Evolutionary conservation across 1,284 basidiomycete genomes (phyloP).

Genomic region (Hemileia vastatrix): DNA sequence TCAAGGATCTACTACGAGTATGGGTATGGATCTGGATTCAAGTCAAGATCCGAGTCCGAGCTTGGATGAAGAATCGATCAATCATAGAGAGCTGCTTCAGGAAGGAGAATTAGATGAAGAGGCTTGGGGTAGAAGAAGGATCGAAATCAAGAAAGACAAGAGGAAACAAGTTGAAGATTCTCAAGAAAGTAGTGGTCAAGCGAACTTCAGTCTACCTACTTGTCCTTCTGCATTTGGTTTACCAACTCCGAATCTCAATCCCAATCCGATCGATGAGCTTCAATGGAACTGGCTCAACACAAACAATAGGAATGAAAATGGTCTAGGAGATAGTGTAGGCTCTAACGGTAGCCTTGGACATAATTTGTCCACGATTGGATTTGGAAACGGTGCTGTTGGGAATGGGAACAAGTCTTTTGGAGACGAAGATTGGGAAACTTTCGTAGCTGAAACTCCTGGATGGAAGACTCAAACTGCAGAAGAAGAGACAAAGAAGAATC

Average conservation of each 20-base stretch:
- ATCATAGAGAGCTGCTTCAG: no score
- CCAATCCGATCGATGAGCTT: neutral
- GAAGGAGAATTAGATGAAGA: no score
- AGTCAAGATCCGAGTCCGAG: no score
- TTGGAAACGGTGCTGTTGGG: neutral
- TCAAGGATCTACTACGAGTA: no score
- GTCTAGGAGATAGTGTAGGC: neutral
- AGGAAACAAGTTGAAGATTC: neutral
- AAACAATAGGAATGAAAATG: neutral
- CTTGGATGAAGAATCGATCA: no score
- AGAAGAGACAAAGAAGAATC: neutral
- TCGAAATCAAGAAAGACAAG: no score
- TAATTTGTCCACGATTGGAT: neutral
- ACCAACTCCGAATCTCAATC: neutral
- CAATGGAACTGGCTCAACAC: neutral
- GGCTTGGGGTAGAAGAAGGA: no score
- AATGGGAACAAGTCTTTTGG: neutral
- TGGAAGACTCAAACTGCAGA: neutral
- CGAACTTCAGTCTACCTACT: neutral
- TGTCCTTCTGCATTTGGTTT: neutral
- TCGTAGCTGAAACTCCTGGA: neutral
- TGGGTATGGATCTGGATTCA: no score
- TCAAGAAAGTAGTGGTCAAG: neutral
- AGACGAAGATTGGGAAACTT: neutral
- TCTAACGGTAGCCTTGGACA: neutral